Conservation (phyloP, 1,139 yeast genomes). For the Candida sp. region DNA sequence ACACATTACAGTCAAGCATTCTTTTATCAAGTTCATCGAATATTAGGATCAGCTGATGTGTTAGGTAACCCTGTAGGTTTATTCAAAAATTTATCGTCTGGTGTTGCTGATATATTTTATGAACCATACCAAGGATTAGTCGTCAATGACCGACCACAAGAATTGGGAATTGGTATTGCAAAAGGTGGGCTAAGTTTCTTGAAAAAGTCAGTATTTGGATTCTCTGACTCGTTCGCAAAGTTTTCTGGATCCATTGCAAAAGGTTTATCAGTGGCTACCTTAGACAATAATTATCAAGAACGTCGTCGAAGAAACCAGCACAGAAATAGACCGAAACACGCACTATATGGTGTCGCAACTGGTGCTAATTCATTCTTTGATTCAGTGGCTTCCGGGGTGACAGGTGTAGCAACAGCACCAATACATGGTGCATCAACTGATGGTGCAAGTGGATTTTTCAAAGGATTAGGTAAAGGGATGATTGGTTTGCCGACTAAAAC, state of each 20-base stretch:
- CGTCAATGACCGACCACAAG: slow-evolving; percentile 93
- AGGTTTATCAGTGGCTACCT: slow-evolving; percentile 87
- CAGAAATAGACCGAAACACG: slow-evolving; percentile 81
- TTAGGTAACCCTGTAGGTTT: slow-evolving; percentile 97
- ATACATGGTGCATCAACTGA: slow-evolving; percentile 81
- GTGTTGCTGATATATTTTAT: slow-evolving; percentile 93
- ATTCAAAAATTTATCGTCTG: slow-evolving; percentile 89
- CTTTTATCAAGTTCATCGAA: slow-evolving; percentile 87
- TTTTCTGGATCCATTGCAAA: slow-evolving; percentile 94
- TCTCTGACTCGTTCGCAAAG: slow-evolving; percentile 90
- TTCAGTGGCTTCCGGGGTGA: slow-evolving; percentile 81
- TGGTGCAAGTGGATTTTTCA: slow-evolving; percentile 90
- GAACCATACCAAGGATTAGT: slow-evolving; percentile 97
- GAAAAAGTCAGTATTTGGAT: slow-evolving; percentile 92
- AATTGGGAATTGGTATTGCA: slow-evolving; percentile 91
- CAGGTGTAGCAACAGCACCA: slow-evolving; percentile 91
- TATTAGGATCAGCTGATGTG: slow-evolving; percentile 94
- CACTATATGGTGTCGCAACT: slow-evolving; percentile 78
- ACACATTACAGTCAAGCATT: slow-evolving; percentile 94
- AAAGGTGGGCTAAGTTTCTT: slow-evolving; percentile 94
- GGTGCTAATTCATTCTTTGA: slow-evolving; percentile 92
- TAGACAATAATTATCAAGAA: slow-evolving; percentile 84
- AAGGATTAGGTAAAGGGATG: slow-evolving; percentile 92
- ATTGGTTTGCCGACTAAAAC: slow-evolving; percentile 96
- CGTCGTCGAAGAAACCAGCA: slow-evolving; percentile 70